Conservation (phyloP, 176 grass and related monocot genomes). For the Avena atlantica region DNA sequence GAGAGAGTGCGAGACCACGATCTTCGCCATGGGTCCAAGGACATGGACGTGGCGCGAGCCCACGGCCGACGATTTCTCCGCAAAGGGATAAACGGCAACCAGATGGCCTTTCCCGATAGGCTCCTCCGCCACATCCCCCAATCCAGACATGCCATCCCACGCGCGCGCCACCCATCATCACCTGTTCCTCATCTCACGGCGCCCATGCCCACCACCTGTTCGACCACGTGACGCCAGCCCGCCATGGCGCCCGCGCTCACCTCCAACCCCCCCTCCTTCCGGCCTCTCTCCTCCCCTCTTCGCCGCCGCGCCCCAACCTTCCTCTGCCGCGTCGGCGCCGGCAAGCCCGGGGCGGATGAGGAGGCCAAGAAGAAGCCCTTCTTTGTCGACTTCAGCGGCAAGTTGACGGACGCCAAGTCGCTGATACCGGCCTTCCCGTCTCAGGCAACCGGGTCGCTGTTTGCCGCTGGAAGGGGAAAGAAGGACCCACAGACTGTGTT, state of each 20-base stretch:
- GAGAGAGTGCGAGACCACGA: neutral
- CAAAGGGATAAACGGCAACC: conserved; percentile 45
- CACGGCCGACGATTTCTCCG: conserved; percentile 30
- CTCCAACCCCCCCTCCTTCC: conserved; percentile 77
- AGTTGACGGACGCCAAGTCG: conserved; percentile 57
- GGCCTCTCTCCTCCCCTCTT: conserved; percentile 45
- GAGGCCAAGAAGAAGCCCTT: conserved; percentile 58
- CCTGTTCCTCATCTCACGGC: conserved; percentile 54
- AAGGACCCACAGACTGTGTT: conserved; percentile 87
- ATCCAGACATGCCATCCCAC: conserved; percentile 44
- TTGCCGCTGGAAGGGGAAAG: conserved; percentile 45
- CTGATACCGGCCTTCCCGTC: conserved; percentile 65
- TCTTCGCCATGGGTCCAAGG: conserved; percentile 20
- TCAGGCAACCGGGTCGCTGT: conserved; percentile 47
- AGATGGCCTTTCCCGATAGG: conserved; percentile 57
- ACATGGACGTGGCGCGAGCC: conserved; percentile 14
- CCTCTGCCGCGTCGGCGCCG: conserved; percentile 51
- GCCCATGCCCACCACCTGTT: conserved; percentile 52
- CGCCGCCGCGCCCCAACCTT: conserved; percentile 43
- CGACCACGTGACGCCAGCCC: conserved; percentile 43
- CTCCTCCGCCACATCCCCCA: conserved; percentile 39
- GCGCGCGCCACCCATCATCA: conserved; percentile 38
- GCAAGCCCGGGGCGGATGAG: conserved; percentile 47
- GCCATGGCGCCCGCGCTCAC: conserved; percentile 89
- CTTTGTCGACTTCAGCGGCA: conserved; percentile 66